Evolutionary conservation across 345 rosid species (phyloP).

Genomic region (Gynandropsis gynandra): DNA sequence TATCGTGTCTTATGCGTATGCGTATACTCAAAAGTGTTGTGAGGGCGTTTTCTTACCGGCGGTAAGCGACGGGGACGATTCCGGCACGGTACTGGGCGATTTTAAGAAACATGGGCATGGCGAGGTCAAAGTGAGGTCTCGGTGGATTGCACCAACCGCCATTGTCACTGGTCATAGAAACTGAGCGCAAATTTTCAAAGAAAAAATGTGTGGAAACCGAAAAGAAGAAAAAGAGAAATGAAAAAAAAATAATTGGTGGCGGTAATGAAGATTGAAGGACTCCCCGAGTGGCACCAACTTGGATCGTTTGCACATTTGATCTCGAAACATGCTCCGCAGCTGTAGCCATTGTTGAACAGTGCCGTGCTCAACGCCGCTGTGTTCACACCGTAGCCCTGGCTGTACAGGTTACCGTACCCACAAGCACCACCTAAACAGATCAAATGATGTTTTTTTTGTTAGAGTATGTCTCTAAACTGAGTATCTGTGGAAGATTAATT

Average conservation of each 20-base stretch:
- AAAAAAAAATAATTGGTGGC: conserved; percentile 68
- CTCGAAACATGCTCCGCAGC: conserved; percentile 73
- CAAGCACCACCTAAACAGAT: conserved; percentile 55
- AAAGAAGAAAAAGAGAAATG: conserved; percentile 42
- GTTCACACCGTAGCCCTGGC: conserved; percentile 70
- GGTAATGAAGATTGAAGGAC: conserved; percentile 53
- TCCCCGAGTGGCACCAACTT: conserved; percentile 53
- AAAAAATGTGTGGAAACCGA: no score
- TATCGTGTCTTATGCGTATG: no score
- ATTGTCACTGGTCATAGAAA: conserved; percentile 50
- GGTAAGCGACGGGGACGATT: conserved; percentile 63
- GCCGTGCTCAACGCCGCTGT: conserved; percentile 75
- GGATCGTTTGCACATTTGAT: conserved; percentile 50
- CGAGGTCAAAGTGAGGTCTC: conserved; percentile 59
- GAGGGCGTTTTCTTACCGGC: conserved; percentile 40
- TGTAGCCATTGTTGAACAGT: conserved; percentile 56
- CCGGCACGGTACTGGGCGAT: conserved; percentile 73
- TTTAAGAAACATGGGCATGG: conserved; percentile 74
- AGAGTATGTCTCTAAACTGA: background rate
- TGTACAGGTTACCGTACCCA: conserved; percentile 66
- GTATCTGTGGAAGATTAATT: no score
- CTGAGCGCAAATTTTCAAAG: no score
- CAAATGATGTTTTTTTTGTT: background rate
- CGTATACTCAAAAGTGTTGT: no score
- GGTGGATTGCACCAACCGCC: conserved; percentile 90